Evolutionary conservation across 2,329 filamentous ascomycete species (phyloP).

Genomic region (Chaetomiaceae sp.): DNA sequence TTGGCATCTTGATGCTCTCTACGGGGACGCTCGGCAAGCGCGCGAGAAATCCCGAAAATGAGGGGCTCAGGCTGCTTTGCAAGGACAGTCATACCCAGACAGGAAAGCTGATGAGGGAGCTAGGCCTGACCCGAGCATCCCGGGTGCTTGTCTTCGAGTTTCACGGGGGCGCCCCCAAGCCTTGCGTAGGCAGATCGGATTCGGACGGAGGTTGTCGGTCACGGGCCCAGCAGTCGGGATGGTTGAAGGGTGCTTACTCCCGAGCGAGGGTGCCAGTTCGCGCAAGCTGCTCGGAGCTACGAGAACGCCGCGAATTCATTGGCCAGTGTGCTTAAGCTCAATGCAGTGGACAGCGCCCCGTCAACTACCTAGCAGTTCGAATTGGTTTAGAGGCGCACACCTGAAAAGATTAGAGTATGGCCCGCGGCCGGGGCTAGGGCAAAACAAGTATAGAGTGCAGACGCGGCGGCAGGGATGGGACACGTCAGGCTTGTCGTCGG

Average conservation of each 20-base stretch:
- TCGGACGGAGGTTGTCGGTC: neutral
- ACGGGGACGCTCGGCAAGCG: neutral
- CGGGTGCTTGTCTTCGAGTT: neutral
- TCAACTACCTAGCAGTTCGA: neutral
- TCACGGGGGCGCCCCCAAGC: neutral
- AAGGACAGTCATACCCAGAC: neutral
- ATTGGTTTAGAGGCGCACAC: neutral
- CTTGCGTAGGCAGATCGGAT: conserved; percentile 3
- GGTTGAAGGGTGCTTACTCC: neutral
- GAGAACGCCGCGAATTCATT: neutral
- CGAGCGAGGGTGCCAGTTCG: neutral
- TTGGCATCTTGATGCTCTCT: too few relatives aligned
- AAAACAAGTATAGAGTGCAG: neutral
- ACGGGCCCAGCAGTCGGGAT: neutral
- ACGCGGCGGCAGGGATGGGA: neutral
- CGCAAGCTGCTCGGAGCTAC: neutral
- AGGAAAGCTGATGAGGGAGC: neutral
- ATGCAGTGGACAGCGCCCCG: too few relatives aligned
- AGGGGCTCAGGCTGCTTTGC: neutral
- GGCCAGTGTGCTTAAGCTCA: neutral
- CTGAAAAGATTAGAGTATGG: neutral
- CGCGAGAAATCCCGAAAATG: neutral
- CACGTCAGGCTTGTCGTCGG: neutral
- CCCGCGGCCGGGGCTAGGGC: neutral
- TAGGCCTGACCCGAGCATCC: neutral